Conservation (phyloP, 192 early-diverging fungal species). For the Entomortierella chlamydospora region DNA sequence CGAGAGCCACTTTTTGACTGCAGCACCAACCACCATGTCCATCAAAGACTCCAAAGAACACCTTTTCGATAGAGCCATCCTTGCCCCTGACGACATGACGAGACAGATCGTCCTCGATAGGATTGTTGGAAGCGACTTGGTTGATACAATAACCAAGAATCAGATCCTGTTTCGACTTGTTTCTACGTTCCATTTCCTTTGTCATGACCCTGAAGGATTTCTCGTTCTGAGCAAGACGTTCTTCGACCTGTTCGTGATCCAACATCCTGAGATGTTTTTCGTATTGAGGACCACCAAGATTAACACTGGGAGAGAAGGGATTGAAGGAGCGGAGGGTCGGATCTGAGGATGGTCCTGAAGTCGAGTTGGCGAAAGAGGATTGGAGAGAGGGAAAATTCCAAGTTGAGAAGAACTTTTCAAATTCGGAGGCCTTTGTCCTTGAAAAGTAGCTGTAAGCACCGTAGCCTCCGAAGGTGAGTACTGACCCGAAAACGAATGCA, state of each 20-base stretch:
- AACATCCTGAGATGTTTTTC: slow-evolving; percentile 44
- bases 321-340: slow-evolving; percentile 8
- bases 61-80: slow-evolving; percentile 47
- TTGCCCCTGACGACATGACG: slow-evolving; percentile 40
- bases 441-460: slow-evolving; percentile 6
- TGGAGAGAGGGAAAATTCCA: neutral
- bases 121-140: slow-evolving; percentile 63
- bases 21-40: slow-evolving; percentile 66
- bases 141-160: slow-evolving; percentile 60
- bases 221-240: slow-evolving; percentile 37
- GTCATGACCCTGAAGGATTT: slow-evolving; percentile 25
- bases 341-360: neutral
- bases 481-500: slow-evolving; percentile 21
- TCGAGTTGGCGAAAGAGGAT: slow-evolving; percentile 6
- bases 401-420: neutral
- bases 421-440: neutral
- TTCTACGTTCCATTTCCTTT: slow-evolving; percentile 15
- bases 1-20: slow-evolving; percentile 56
- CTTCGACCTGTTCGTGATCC: slow-evolving; percentile 36
- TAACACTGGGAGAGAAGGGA: too few species aligned
- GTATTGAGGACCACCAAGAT: slow-evolving; percentile 1
- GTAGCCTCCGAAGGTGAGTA: neutral
- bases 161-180: slow-evolving; percentile 23
- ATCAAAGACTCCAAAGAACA: slow-evolving; percentile 67
- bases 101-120: slow-evolving; percentile 63